A percentile compares a stretch with the other conserved stretches of the same genome.
These are phyloP conservation scores for Plasmopara muralis DNA, from an alignment of 352 stramenopile genomes.

Conservation along the genomic window DNA sequence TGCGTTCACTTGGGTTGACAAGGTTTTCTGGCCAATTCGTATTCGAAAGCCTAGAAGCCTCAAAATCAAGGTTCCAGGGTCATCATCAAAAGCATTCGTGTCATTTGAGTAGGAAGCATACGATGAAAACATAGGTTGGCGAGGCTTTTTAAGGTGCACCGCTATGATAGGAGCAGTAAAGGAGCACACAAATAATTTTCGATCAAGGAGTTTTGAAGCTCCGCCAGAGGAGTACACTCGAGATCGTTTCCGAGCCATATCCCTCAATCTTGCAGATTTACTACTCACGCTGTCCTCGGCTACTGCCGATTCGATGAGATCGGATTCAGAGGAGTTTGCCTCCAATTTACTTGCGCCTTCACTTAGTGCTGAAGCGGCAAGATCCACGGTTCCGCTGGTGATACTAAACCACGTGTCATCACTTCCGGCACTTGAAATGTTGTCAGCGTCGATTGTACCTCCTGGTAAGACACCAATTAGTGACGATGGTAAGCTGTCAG, in stretches of 20 bases:
- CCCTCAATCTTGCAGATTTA: constrained; percentile 15
- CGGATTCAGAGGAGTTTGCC: constrained; percentile 13
- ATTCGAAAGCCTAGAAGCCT: constrained; percentile 80
- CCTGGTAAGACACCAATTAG: constrained; percentile 16
- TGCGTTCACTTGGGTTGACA: constrained; percentile 68
- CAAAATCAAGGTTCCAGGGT: constrained; percentile 56
- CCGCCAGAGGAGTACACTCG: constrained; percentile 15
- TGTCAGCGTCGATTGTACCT: constrained; percentile 37
- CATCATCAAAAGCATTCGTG: constrained; percentile 50
- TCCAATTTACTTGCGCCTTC: constrained; percentile 14
- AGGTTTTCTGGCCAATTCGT: constrained; percentile 70
- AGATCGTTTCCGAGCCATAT: constrained; percentile 21
- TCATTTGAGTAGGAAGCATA: constrained; percentile 61
- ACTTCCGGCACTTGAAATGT: constrained; percentile 67
- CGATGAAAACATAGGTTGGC: constrained; percentile 29
- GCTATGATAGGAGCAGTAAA: constrained; percentile 79
- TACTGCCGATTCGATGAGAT: constrained; percentile 10
- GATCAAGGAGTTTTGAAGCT: constrained; percentile 55
- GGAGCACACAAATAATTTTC: constrained; percentile 66
- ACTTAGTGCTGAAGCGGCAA: constrained; percentile 15
- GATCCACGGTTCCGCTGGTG: constrained; percentile 55
- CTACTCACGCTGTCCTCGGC: constrained; percentile 4
- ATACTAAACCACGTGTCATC: constrained; percentile 89
- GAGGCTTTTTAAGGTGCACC: constrained; percentile 74
- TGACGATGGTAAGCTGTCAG: constrained; percentile 13